These are phyloP conservation scores for Talaromyces wortmannii DNA, from an alignment of 495 filamentous ascomycete genomes.

Conservation along the genomic window DNA sequence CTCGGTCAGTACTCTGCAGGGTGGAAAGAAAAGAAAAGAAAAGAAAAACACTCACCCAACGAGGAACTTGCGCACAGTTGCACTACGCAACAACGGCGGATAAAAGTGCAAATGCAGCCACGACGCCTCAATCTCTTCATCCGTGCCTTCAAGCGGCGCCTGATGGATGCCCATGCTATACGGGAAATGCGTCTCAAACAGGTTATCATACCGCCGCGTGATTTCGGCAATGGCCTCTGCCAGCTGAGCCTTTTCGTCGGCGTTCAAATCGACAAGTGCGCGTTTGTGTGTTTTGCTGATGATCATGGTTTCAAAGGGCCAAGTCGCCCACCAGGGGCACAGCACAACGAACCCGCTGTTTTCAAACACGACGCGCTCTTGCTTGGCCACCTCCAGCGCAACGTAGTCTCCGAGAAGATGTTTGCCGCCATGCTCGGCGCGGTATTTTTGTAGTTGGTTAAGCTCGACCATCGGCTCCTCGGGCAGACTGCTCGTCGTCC, in stretches of 20 bases:
- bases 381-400: conserved; percentile 69
- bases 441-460: conserved; percentile 68
- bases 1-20: conserved; percentile 6
- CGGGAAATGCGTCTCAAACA: conserved; percentile 94
- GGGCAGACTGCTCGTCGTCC: conserved; percentile 84
- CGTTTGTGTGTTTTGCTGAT: conserved; percentile 74
- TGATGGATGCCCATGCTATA: conserved; percentile 95
- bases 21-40: neutral
- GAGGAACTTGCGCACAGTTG: conserved; percentile 90
- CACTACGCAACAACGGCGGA: conserved; percentile 84
- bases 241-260: conserved; percentile 58
- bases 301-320: conserved; percentile 96
- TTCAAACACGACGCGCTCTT: conserved; percentile 79
- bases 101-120: conserved; percentile 98
- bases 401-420: conserved; percentile 85
- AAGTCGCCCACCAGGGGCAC: conserved; percentile 95
- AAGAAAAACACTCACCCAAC: conserved; percentile 54
- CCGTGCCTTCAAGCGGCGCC: conserved; percentile 78
- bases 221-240: conserved; percentile 82
- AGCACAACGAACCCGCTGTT: conserved; percentile 77
- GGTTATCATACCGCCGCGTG: conserved; percentile 87
- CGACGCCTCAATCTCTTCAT: conserved; percentile 76
- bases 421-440: conserved; percentile 56
- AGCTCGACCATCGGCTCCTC: conserved; percentile 82
- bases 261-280: conserved; percentile 71